Evolutionary conservation across 441 rosid genomes (phyloP), one percentile per base, ranked within the genome.

Genomic region (Populus hybrid): DNA sequence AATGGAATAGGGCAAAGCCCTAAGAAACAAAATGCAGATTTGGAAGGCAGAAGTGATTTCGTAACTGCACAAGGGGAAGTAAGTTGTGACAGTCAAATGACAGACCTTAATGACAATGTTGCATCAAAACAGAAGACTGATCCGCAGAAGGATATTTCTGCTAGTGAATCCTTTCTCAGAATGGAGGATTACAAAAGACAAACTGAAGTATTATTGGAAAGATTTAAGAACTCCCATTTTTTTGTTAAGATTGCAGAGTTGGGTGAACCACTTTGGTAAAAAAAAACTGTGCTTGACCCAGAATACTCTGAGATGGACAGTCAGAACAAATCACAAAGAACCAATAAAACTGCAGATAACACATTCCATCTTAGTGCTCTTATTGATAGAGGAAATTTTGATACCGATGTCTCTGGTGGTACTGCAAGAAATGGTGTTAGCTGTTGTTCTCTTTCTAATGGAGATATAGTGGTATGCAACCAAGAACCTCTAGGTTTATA

Each of bases 401-500:
- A 92, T 86, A 92, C 96, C 78, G 89, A 88, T 76, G 85, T 87
- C 72, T 87, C 91, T 69, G 96, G 99, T 82, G 98, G 99, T 83
- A 92, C 86, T 32, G 98, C 96, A 72, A 93, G 98, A 83, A 88
- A 91, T 84, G 73, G 81, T 32, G 90, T 93, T 71, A 87, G 87
- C 74, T 94, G 99, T 82, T 89, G 83, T 78, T 86, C 96, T 76
- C 95, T 96, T 79, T 82, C 95, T 72, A 94, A 89, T 89, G 99
- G 98, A 84, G 97, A 94, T 83, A 80, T 96, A 86, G 97, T 90
- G 98, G 99, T 96, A 92, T 87, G 96, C 83, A 79, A 76, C 77
- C 69, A 72, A 67, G 72, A 76, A 78, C 79, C 79, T 75, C 76
- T 69, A 65, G 54, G 65, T 40, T 79, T 34, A 84, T 79, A 64